A percentile compares a stretch with the other conserved stretches of the same genome.
These are phyloP conservation scores for Fagopyrum homotropicum DNA, from an alignment of 148 eudicot species.

Conservation along the genomic window DNA sequence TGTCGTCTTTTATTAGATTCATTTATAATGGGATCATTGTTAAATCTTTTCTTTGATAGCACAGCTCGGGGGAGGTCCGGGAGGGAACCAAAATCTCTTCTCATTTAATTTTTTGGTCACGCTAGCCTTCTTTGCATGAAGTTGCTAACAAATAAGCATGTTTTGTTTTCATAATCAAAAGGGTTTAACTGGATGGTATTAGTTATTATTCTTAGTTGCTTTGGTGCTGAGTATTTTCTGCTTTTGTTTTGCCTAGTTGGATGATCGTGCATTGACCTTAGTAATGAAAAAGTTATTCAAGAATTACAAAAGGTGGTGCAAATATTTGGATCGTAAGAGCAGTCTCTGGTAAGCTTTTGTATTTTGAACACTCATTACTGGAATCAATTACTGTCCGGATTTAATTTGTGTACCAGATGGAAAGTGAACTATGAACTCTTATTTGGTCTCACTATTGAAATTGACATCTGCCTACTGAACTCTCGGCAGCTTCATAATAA, in stretches of 20 bases:
- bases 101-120: neutral
- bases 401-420: neutral
- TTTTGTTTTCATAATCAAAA: neutral
- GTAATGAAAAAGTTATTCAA: slow-evolving; percentile 99
- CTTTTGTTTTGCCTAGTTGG: slow-evolving; percentile 52
- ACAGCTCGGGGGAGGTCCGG: neutral
- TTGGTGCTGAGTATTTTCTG: neutral
- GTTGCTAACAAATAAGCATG: neutral
- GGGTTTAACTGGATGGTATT: neutral
- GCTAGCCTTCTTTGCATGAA: neutral
- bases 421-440: neutral
- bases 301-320: slow-evolving; percentile 99
- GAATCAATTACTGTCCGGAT: neutral
- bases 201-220: neutral
- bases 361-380: neutral
- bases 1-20: slow-evolving; percentile 2
- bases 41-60: neutral
- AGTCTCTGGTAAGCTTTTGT: slow-evolving; percentile 76
- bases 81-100: neutral
- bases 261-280: slow-evolving; percentile 85
- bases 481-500: neutral
- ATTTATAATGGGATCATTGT: neutral
- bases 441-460: neutral
- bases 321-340: slow-evolving; percentile 93
- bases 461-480: neutral